phyloP scores from a whole-genome alignment of 2,329 filamentous ascomycete genomes.

The Cordyceps pruinosa region DNA sequence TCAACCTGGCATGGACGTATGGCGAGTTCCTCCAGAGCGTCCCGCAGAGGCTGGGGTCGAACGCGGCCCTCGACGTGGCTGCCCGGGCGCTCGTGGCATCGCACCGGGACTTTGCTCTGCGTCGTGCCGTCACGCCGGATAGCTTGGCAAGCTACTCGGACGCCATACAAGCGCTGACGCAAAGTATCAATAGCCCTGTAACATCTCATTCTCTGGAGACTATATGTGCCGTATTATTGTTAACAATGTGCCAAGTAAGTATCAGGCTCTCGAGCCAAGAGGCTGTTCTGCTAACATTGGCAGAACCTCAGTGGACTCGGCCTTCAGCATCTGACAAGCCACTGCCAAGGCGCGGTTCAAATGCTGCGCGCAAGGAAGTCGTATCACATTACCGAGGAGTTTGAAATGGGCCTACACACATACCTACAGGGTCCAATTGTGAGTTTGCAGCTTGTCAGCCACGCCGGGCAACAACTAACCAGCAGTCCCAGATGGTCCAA shows the following conservation, averaged over 20 bases:
- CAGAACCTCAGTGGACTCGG: constrained; percentile 6
- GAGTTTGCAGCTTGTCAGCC: neutral
- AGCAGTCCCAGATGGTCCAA: neutral
- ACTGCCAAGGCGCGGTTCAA: constrained; percentile 5
- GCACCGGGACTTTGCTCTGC: constrained; percentile 2
- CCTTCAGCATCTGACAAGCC: constrained; percentile 8
- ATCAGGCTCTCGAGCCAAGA: neutral
- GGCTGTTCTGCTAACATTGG: neutral
- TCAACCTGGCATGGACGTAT: constrained; percentile 7
- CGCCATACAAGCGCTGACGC: neutral
- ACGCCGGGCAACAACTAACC: neutral
- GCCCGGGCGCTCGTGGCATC: neutral
- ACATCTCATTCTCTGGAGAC: constrained; percentile 1
- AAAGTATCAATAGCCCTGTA: neutral
- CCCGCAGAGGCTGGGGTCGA: neutral
- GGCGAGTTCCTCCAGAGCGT: neutral
- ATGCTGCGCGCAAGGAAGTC: neutral
- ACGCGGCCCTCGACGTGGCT: constrained; percentile 3
- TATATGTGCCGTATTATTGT: constrained; percentile 1
- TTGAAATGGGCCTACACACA: neutral
- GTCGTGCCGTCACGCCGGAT: neutral
- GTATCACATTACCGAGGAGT: neutral
- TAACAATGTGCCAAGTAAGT: constrained; percentile 7
- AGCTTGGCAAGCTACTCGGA: constrained; percentile 1
- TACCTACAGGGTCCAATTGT: constrained; percentile 2